A percentile compares a stretch with the other conserved stretches of the same genome.
These are phyloP conservation scores for Arthrobotrys sphaeroides DNA, from an alignment of 2,329 filamentous ascomycete genomes.

Conservation along the genomic window DNA sequence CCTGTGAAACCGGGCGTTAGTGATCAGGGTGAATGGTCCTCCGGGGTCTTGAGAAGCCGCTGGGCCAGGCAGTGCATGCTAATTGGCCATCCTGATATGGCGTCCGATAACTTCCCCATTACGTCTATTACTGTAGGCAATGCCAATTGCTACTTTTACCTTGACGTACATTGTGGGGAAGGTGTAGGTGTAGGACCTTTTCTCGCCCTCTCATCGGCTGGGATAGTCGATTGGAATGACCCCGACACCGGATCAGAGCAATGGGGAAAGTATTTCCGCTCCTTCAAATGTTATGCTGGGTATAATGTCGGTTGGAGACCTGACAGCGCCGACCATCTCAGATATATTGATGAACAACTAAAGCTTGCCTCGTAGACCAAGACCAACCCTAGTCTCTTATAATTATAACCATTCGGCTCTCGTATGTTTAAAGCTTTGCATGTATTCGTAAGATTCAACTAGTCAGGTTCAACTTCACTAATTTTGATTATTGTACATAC, in stretches of 20 bases:
- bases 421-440: too few relatives aligned
- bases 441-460: too few relatives aligned
- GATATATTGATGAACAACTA: too few relatives aligned
- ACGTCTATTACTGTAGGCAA: not conserved
- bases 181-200: not conserved
- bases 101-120: not conserved
- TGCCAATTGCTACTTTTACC: not conserved
- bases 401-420: too few relatives aligned
- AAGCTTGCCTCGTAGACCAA: too few relatives aligned
- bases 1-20: not conserved
- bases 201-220: not conserved
- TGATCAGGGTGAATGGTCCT: not conserved
- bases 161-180: not conserved
- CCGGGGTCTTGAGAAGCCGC: not conserved
- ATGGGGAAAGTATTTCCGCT: not conserved
- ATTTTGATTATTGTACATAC: too few relatives aligned
- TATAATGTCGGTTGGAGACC: not conserved
- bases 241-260: not conserved
- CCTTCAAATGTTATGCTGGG: not conserved
- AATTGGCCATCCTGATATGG: not conserved
- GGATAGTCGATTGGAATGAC: not conserved
- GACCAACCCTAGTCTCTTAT: too few relatives aligned
- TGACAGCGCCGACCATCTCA: too few relatives aligned
- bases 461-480: too few relatives aligned
- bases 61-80: not conserved